A percentile compares a stretch with the other conserved stretches of the same genome.
Conservation (phyloP, 495 filamentous ascomycete species). For the Cryomyces minteri region DNA sequence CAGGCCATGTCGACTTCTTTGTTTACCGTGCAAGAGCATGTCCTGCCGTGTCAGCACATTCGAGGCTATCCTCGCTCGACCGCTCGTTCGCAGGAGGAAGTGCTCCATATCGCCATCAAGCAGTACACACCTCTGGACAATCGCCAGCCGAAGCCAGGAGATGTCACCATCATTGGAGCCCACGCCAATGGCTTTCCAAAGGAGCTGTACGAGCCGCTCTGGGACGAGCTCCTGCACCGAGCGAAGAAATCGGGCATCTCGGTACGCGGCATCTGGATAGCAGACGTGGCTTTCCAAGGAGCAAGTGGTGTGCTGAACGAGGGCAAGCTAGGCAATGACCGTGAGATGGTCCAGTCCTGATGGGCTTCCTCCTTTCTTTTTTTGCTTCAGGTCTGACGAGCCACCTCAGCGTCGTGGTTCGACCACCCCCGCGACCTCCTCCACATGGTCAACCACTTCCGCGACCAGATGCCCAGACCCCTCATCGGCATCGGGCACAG, state of each 20-base stretch:
- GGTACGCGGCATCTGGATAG: conserved; percentile 72
- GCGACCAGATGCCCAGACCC: conserved; percentile 57
- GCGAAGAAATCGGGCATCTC: conserved; percentile 38
- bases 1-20: conserved; percentile 13
- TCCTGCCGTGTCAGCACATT: conserved; percentile 19
- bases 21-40: conserved; percentile 19
- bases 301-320: conserved; percentile 62
- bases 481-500: conserved; percentile 72
- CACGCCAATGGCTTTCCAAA: conserved; percentile 90
- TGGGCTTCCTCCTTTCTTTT: conserved; percentile 9
- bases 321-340: conserved; percentile 55
- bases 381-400: background rate
- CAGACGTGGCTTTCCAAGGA: conserved; percentile 64
- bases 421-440: conserved; percentile 70
- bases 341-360: conserved; percentile 22
- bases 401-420: background rate
- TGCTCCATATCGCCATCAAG: conserved; percentile 24
- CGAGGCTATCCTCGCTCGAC: conserved; percentile 19
- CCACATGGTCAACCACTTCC: conserved; percentile 61
- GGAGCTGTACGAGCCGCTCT: conserved; percentile 81
- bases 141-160: conserved; percentile 26
- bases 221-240: conserved; percentile 48
- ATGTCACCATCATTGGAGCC: conserved; percentile 67
- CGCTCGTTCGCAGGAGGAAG: conserved; percentile 18
- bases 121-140: conserved; percentile 24